Evolutionary conservation across 2,329 filamentous ascomycete species (phyloP).

Genomic region (Bipolaris cookei): DNA sequence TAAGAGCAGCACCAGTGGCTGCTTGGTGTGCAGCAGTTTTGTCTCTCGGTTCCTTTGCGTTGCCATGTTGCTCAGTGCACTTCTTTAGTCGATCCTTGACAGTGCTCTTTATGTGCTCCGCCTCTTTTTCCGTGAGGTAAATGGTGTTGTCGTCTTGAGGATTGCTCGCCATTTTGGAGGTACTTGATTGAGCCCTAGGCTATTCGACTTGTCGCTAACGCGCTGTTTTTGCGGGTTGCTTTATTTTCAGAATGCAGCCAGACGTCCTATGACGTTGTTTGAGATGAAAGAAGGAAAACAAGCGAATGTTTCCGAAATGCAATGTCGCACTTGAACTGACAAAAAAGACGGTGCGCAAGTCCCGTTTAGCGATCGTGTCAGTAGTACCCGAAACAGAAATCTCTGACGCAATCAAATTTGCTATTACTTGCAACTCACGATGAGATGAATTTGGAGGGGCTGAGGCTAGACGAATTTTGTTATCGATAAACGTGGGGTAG

Average conservation of each 20-base stretch:
- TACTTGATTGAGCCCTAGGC: no score
- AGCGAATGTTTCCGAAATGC: neutral
- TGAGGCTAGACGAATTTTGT: slow-evolving; percentile 18
- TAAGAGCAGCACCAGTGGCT: slow-evolving; percentile 39
- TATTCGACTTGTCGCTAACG: neutral
- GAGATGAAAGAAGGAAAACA: neutral
- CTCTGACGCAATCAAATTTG: neutral
- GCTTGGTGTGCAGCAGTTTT: slow-evolving; percentile 30
- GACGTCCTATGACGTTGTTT: neutral
- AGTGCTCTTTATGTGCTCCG: slow-evolving; percentile 34
- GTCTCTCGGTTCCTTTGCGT: slow-evolving; percentile 29
- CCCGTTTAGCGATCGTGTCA: no score
- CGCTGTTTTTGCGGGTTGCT: neutral
- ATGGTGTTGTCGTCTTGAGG: slow-evolving; percentile 32
- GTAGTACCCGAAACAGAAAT: neutral
- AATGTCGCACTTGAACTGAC: neutral
- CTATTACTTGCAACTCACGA: neutral
- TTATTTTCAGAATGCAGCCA: neutral
- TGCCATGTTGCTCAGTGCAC: slow-evolving; percentile 25
- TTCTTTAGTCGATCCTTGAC: slow-evolving; percentile 27
- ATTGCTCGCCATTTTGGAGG: slow-evolving; percentile 10
- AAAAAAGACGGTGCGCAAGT: neutral
- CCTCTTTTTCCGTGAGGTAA: slow-evolving; percentile 37
- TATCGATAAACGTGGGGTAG: slow-evolving; percentile 36
- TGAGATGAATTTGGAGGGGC: slow-evolving; percentile 10